Evolutionary conservation across 2,329 filamentous ascomycete genomes (phyloP), one percentile per base, ranked within the genome.

Genomic region (Penicillium capsulatum): DNA sequence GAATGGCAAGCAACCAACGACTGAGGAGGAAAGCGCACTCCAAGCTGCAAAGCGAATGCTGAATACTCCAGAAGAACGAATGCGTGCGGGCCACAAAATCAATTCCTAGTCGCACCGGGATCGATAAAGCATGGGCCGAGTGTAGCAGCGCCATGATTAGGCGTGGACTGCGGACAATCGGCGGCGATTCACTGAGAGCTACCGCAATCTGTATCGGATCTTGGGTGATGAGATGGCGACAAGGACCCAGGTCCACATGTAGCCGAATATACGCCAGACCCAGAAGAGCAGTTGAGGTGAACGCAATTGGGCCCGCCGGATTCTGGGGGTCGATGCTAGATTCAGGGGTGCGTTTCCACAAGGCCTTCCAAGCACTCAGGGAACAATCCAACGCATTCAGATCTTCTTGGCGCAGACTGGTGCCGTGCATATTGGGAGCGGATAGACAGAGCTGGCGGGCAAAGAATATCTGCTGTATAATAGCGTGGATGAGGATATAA

Each of bases 51-150:
- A 77, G 59, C 1, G 72, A 73, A 48, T 77, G 74, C 47, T 76
- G 72, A 17, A 77, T 72, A 26, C 70, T 73, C 75, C 74, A 77
- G 51, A 75, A 72, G 38, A 75, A 71, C 1, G 72, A 74, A 51
- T 76, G 73, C 2, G 70, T 75, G 31, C 66, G 65, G 3, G 74
- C 72, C 26, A 77, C 73, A 35, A 74, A 74, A 34, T 72, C 67
- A 34, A 77, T 70, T 2, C 75, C 75, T 7, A 77, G 63, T 28
- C 73, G 65, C 3, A 77, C 71, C 0, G 72, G 74, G 17, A 77
- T 74, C 7, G 74, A 75, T 7, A 78, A 62, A 9, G 73, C 73
- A 41, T 77, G 73, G 0, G 71, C 70, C n/a, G 72, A 72, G 48
- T 77, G 73, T 3, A 77, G 54, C 2, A 76, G 57, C 3, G 73